Evolutionary conservation across 805 yeast genomes (phyloP), one percentile per base, ranked within the genome.

Genomic region (Wickerhamiella australiensis): DNA sequence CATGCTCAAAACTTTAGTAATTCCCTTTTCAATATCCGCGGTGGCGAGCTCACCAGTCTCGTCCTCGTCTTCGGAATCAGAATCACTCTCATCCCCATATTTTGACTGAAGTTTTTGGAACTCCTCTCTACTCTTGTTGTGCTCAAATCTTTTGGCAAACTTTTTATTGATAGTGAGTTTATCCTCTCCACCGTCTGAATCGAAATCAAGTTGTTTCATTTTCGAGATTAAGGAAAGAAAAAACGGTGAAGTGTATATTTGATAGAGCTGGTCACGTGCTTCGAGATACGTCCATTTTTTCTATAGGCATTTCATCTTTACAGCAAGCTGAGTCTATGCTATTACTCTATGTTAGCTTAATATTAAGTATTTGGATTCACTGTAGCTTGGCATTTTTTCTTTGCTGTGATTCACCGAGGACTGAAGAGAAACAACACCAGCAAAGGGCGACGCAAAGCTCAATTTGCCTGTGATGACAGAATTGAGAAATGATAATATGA

Each of bases 1-100:
- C 0, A 95, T 82, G 15, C 68, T 60, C 46, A 92, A 65, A 2
- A 92, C 94, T 40, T 79, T 73, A 47, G 74, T 71, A 56, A 92
- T 79, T 21, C 94, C 94, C 17, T 72, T 65, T 54, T 92, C 96
- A 8, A 92, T 85, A 46, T 83, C 87, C 44, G 78, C 86, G 0
- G 96, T 90, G 48, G 85, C 72, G 46, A 92, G 69, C 26, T 87
- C 95, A 47, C 96, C 98, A 56, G 65, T 80, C 53, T 88, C 96
- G 62, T 92, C 98, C 66, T 90, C 98, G 3, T 79, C 86, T 61
- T 85, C 94, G 27, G 62, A 61, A 3, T 56, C 60, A 11, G 65
- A 53, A 9, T 45, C 47, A n/a, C 71, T 65, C 15, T 68, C 69
- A 5, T 67, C 65, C n/a, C 58, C 61, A 53, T 50, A 57, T 55